Evolutionary conservation across 2,329 filamentous ascomycete species (phyloP), one percentile per base, ranked within the genome.

Genomic region (Anisogramma anomala): DNA sequence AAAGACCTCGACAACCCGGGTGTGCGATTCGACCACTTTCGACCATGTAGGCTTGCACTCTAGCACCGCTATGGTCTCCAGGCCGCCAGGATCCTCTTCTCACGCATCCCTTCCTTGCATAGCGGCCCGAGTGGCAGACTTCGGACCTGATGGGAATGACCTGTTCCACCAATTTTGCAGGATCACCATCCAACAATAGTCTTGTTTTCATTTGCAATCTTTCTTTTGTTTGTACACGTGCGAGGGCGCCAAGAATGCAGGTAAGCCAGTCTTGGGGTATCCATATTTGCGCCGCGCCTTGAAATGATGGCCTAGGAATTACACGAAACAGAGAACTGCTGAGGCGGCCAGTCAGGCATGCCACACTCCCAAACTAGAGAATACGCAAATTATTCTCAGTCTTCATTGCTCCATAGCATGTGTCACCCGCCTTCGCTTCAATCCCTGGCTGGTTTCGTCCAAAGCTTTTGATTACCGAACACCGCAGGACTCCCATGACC

Each of bases 281-380:
- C 38, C 22, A 40, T 28, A 28, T 34, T 15, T 40, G 31, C 38
- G 15, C 8, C 11, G 18, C 38, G 20, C 37, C 30, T 20, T 27
- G 32, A 19, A 4, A 37, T 31, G 18, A 31, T 14, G 23, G 20
- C 22, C 34, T 28, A 20, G 25, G 9, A 28, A 4, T 13, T 20
- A 27, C 3, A 22, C 13, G 36, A 30, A 37, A n/a, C 4, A 8
- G 8, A 5, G n/a, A 28, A 30, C 13, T n/a, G 13, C 18, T 18
- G 36, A 20, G 20, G 9, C 6, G 20, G 22, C 28, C 20, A 39
- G n/a, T 18, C 31, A 33, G 18, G 33, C 19, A 30, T 18, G 13
- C 11, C 14, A 34, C 30, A 38, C 18, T 14, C 31, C 17, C 23
- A 20, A 25, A 25, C 35, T 20, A 14, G 26, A 33, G 20, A 25